Base-by-base conservation (phyloP, 805 yeast species). In the Metschnikowia koreensis region DNA sequence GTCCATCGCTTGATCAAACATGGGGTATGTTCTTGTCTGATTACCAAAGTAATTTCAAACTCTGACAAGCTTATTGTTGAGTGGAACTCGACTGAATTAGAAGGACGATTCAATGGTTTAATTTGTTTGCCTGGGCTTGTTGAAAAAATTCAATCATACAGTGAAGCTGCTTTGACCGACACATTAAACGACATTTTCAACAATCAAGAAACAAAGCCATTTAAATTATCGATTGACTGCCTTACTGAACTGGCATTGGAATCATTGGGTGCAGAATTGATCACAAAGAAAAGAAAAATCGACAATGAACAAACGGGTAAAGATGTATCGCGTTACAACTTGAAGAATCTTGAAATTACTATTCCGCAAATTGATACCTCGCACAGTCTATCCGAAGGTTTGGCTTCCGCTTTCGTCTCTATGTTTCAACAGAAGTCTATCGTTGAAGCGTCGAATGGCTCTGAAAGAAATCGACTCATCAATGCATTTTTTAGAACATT, bases 1-100 rank as follows among this genome's bases (percentile, higher is more conserved):
- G 53, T 51, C 26, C 28, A 31, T 6, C 53, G 71, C 6, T 47
- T 65, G 34, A 55, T 59, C 17, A 50, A 59, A 28, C 60, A 54
- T 49, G 74, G 74, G 1, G 44, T 68, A 10, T 50, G 49, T 43
- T 16, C 56, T 7, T 47, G 64, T 28, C 47, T 54, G 16, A 22
- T 63, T 5, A 56, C 52, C 12, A 46, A 51, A 38, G 57, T 61
- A 9, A 9, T 6, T 11, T 33, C 44, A 12, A 16, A 7, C 7
- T 11, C 33, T 27, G 46, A 41, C 16, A 13, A 27, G 7, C 10
- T 47, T 1, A 31, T 7, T 1, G 44, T 53, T 13, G 47, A 50
- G 4, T 55, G 60, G 55, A 38, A 10, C 10, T 36, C 26, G 2
- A 26, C 43, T 7, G 58, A 51, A 3, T 47, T 45, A 17, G 60